Percentiles rank a stretch among this genome's conserved stretches.
Evolutionary conservation across 176 grass and related monocot species (phyloP).

Genomic region (Carex littledalei): DNA sequence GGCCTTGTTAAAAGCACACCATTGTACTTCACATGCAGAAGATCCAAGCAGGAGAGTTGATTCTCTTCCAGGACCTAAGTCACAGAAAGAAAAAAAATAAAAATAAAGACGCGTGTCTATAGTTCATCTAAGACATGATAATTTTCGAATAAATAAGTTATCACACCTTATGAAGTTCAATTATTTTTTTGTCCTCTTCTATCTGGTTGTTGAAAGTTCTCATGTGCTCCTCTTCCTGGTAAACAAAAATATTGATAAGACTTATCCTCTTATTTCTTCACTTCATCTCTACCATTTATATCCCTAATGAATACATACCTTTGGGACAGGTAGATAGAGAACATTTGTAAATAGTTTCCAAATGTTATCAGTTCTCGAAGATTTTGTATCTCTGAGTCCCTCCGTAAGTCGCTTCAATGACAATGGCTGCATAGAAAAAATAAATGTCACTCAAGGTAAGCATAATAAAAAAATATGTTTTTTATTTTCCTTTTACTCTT

Average conservation of each 20-base stretch:
- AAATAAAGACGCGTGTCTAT: not conserved
- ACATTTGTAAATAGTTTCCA: conserved; percentile 76
- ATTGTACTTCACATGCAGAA: conserved; percentile 88
- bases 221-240: conserved; percentile 74
- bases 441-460: not conserved
- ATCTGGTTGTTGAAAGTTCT: conserved; percentile 81
- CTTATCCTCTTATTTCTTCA: not conserved
- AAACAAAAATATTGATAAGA: conserved; percentile 8
- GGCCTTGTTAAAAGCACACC: conserved; percentile 69
- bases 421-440: conserved; percentile 52
- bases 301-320: conserved; percentile 43
- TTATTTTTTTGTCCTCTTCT: conserved; percentile 89
- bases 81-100: not conserved
- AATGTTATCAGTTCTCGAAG: conserved; percentile 50
- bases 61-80: conserved; percentile 74
- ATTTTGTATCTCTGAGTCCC: conserved; percentile 50
- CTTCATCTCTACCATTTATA: not conserved
- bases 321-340: conserved; percentile 64
- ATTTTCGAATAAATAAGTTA: conserved; percentile 14
- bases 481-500: not conserved
- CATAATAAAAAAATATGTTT: not conserved
- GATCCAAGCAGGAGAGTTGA: conserved; percentile 60
- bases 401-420: conserved; percentile 63
- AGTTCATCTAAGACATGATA: conserved; percentile 19
- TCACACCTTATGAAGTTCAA: conserved; percentile 86